phyloP scores from a whole-genome alignment of 345 rosid genomes.

The Syzygium jambos region DNA sequence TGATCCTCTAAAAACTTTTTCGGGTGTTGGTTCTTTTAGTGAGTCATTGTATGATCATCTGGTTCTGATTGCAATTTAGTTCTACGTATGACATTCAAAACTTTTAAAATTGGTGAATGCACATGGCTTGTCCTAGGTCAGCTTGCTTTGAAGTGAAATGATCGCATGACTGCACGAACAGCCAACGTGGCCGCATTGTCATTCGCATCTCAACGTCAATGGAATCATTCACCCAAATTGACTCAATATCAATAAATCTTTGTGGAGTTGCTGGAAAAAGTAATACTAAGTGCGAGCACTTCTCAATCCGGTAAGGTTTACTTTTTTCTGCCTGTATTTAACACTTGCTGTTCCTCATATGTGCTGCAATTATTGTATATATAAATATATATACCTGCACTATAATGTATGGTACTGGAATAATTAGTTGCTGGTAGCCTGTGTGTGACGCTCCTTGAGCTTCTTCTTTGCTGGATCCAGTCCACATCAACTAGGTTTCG shows the following conservation, averaged over 20 bases:
- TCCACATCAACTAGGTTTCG: background rate
- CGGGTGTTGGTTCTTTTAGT: background rate
- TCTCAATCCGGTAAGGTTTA: slow-evolving; percentile 6
- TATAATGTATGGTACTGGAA: background rate
- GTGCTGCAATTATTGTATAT: background rate
- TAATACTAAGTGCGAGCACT: slow-evolving; percentile 3
- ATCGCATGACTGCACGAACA: background rate
- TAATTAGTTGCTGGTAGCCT: background rate
- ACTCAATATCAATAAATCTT: slow-evolving; percentile 9
- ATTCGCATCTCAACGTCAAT: background rate
- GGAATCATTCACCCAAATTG: slow-evolving; percentile 9
- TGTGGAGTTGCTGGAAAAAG: background rate
- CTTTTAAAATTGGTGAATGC: background rate
- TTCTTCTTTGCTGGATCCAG: background rate
- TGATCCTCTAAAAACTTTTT: background rate
- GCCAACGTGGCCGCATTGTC: background rate
- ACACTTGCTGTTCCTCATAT: background rate
- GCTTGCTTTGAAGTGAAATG: background rate
- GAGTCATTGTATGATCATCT: background rate
- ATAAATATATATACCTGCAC: background rate
- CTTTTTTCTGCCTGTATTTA: background rate
- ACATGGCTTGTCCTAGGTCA: background rate
- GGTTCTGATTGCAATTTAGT: background rate
- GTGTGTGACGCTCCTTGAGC: background rate
- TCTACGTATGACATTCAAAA: background rate